These are phyloP conservation scores for Apiospora phragmitis DNA, from an alignment of 2,329 filamentous ascomycete species.

Conservation along the genomic window DNA sequence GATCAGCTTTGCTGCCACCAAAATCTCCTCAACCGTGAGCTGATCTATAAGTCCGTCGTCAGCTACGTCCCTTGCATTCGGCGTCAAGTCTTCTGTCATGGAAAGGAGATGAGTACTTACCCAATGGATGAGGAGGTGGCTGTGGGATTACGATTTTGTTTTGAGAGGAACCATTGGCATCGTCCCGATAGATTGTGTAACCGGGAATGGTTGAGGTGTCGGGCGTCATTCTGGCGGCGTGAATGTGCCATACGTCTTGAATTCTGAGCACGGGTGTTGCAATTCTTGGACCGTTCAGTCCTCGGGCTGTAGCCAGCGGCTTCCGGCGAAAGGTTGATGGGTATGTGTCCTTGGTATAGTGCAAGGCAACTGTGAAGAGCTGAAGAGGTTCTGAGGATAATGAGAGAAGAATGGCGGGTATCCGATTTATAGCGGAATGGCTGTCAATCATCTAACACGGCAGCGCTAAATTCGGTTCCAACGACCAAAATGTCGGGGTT, in stretches of 20 bases:
- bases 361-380: not conserved
- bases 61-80: not conserved
- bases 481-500: not conserved
- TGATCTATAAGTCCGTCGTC: slow-evolving; percentile 41
- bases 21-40: slow-evolving; percentile 56
- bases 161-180: slow-evolving; percentile 38
- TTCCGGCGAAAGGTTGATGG: not conserved
- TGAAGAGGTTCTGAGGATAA: not conserved
- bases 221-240: slow-evolving; percentile 36
- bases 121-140: slow-evolving; percentile 39
- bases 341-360: too few species aligned
- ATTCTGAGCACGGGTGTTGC: not conserved
- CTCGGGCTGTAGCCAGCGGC: not conserved
- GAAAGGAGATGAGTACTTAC: slow-evolving; percentile 18
- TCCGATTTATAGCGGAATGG: not conserved
- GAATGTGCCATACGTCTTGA: slow-evolving; percentile 15
- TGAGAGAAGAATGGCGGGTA: not conserved
- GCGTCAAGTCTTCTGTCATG: too few species aligned
- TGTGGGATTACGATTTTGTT: slow-evolving; percentile 21
- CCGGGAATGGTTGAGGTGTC: slow-evolving; percentile 46
- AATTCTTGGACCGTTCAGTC: not conserved
- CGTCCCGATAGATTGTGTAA: slow-evolving; percentile 47
- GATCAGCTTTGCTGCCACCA: slow-evolving; percentile 49
- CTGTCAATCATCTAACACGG: not conserved
- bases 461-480: not conserved